phyloP scores from a whole-genome alignment of 192 early-diverging fungal species.

The Gaertneriomyces semiglobifer region DNA sequence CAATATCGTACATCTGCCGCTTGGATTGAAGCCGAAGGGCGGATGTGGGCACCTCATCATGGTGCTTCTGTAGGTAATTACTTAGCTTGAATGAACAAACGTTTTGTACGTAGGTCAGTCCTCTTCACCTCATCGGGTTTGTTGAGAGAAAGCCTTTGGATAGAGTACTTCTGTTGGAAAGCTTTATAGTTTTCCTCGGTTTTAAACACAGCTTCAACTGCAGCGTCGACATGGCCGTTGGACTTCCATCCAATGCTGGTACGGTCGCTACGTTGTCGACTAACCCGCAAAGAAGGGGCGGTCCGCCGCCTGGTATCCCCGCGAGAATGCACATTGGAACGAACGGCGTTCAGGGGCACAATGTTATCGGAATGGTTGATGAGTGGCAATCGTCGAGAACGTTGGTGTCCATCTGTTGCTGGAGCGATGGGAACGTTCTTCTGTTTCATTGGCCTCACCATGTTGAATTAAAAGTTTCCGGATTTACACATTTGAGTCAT shows the following conservation, averaged over 20 bases:
- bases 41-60: not conserved
- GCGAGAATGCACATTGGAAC: no score
- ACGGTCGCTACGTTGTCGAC: not conserved
- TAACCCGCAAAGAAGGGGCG: no score
- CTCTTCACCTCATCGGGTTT: not conserved
- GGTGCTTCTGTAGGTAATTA: not conserved
- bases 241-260: not conserved
- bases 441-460: no score
- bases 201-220: constrained; percentile 13
- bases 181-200: not conserved
- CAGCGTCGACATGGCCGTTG: not conserved
- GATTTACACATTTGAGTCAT: no score
- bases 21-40: constrained; percentile 6
- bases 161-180: constrained; percentile 14
- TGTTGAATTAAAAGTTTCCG: no score
- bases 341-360: no score
- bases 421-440: no score
- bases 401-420: no score
- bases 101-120: not conserved
- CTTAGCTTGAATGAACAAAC: not conserved
- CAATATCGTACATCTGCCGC: constrained; percentile 16
- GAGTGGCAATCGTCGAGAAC: no score
- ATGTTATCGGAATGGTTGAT: no score
- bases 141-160: not conserved
- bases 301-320: no score